Evolutionary conservation across 23 red algal species (phyloP).

Genomic region (Cyanidium caldarium): DNA sequence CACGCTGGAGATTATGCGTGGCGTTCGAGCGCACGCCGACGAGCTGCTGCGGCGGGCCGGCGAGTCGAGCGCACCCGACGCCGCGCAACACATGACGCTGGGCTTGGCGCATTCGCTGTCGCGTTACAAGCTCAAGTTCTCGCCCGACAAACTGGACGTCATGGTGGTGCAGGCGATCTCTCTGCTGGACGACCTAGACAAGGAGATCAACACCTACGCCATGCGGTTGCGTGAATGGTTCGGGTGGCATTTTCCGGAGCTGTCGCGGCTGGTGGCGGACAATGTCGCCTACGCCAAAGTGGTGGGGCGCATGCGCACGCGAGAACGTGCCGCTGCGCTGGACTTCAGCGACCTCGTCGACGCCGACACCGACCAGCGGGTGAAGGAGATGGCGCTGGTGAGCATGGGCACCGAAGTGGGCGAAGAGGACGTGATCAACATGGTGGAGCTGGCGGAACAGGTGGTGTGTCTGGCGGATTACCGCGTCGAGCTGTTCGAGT

Average conservation of each 20-base stretch:
- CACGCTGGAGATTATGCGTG: conserved; percentile 42
- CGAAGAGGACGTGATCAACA: conserved; percentile 72
- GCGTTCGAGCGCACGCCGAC: conserved; percentile 45
- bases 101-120: conserved; percentile 79
- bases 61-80: conserved; percentile 13
- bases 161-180: conserved; percentile 92
- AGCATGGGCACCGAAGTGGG: conserved; percentile 86
- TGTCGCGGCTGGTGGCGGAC: conserved; percentile 78
- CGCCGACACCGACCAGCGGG: conserved; percentile 25
- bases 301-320: conserved; percentile 46
- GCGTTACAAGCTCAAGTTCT: conserved; percentile 94
- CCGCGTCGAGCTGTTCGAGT: conserved; percentile 62
- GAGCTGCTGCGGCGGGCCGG: conserved; percentile 30
- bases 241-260: conserved; percentile 96
- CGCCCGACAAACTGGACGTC: conserved; percentile 67
- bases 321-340: conserved; percentile 16
- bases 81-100: conserved; percentile 46
- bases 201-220: conserved; percentile 95
- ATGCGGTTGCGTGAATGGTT: conserved; percentile 97
- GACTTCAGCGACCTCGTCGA: conserved; percentile 36
- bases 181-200: conserved; percentile 90
- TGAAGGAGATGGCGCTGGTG: conserved; percentile 50
- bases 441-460: conserved; percentile 34
- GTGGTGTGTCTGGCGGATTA: conserved; percentile 78
- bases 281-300: conserved; percentile 69